phyloP scores from a whole-genome alignment of 768 basidiomycete genomes.

The Mycena indigotica region DNA sequence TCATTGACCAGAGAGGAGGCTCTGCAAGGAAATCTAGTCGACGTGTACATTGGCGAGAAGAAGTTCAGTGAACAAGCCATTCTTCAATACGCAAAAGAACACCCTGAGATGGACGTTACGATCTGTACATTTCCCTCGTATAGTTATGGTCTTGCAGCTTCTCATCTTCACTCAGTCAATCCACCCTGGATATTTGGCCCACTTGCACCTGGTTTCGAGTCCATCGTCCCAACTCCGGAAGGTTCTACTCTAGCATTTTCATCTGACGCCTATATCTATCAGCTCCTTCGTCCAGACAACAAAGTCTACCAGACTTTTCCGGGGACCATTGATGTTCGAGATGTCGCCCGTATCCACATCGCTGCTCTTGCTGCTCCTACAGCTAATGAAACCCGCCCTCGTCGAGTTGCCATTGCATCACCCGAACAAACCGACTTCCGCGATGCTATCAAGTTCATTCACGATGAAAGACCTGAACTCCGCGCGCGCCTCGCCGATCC shows the following conservation, averaged over 20 bases:
- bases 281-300: conserved; percentile 18
- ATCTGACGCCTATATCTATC: conserved; percentile 17
- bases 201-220: conserved; percentile 25
- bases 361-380: conserved; percentile 15
- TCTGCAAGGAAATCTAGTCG: conserved; percentile 5
- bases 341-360: conserved; percentile 24
- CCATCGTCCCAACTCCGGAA: conserved; percentile 19
- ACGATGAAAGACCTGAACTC: conserved; percentile 17
- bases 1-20: conserved; percentile 16
- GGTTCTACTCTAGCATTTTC: conserved; percentile 14
- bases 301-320: conserved; percentile 4
- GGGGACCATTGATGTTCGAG: conserved; percentile 21
- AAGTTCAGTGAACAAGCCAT: conserved; percentile 17
- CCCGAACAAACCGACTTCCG: conserved; percentile 9
- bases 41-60: conserved; percentile 11
- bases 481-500: conserved; percentile 14
- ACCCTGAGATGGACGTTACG: conserved; percentile 24
- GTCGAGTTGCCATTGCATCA: conserved; percentile 13
- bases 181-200: conserved; percentile 31
- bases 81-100: conserved; percentile 15
- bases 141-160: background rate
- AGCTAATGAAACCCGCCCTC: conserved; percentile 2
- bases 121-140: conserved; percentile 1
- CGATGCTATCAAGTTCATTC: conserved; percentile 13
- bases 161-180: conserved; percentile 17